These are phyloP conservation scores for Penicillium corylophilum DNA, from an alignment of 2,329 filamentous ascomycete genomes.

Conservation along the genomic window DNA sequence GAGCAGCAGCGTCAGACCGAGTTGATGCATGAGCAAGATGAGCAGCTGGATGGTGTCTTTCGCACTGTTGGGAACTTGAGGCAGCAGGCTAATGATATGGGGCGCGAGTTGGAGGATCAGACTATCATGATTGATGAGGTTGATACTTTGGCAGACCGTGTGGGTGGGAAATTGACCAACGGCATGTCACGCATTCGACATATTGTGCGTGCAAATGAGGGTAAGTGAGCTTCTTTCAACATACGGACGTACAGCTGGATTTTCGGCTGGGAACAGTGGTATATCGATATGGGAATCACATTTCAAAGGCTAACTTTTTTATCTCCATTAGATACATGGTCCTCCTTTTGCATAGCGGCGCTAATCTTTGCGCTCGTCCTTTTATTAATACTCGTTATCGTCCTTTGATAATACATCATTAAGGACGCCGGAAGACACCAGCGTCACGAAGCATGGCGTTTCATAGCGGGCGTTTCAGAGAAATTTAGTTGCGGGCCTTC, in stretches of 20 bases:
- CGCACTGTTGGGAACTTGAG: conserved; percentile 87
- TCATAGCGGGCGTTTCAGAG: conserved; percentile 13
- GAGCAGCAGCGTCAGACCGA: conserved; percentile 88
- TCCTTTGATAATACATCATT: conserved; percentile 51
- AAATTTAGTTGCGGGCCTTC: conserved; percentile 38
- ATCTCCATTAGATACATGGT: conserved; percentile 58
- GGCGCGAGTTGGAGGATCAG: conserved; percentile 93
- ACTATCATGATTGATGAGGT: conserved; percentile 82
- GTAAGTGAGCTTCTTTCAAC: conserved; percentile 41
- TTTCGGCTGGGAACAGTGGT: neutral
- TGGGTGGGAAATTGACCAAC: conserved; percentile 78
- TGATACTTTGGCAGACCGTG: conserved; percentile 79
- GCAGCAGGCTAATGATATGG: conserved; percentile 92
- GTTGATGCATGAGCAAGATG: conserved; percentile 93
- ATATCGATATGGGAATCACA: conserved; percentile 19
- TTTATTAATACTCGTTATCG: conserved; percentile 73
- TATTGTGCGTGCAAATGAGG: conserved; percentile 88
- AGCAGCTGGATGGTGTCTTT: conserved; percentile 89
- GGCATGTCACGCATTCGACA: conserved; percentile 83
- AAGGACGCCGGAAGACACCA: conserved; percentile 14
- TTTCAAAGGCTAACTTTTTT: conserved; percentile 22
- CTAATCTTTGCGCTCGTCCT: conserved; percentile 87
- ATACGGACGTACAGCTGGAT: neutral
- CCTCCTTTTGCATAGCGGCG: conserved; percentile 86
- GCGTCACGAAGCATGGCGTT: conserved; percentile 21